Evolutionary conservation across 2,329 filamentous ascomycete genomes (phyloP), one percentile per base, ranked within the genome.

Genomic region (Diplodia mutila): DNA sequence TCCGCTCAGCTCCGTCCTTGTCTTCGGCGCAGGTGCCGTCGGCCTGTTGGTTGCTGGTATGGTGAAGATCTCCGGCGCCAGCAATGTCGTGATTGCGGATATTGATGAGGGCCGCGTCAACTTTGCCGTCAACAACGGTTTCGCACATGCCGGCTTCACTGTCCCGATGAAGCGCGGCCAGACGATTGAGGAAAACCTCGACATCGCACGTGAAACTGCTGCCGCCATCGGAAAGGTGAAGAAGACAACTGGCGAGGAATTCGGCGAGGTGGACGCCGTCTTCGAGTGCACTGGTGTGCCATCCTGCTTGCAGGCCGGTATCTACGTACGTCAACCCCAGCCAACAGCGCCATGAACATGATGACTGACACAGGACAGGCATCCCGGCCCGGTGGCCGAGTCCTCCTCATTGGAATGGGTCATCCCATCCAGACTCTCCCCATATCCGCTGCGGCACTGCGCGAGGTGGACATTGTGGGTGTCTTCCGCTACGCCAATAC

Each of bases 201-300:
- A 79, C 14, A 81, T 84, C 68, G 83, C 83, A 0, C 82, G 85
- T 82, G 82, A 84, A 69, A 81, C 79, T 14, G 83, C 83, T 29
- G 79, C 76, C 4, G 77, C 75, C 23, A 75, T 84, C 61, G 81
- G 76, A 1, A 77, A 79, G 71, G 72, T 80, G 0, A 72, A 74
- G 53, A 74, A 73, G 57, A 70, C 69, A n/a, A 76, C 72, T 29
- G 76, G 75, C 32, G 72, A 73, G 23, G 69, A 71, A 12, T 72
- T 82, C 18, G 82, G 81, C 1, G 89, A 90, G 55, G 85, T 92
- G 2, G 89, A 92, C 73, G 79, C 90, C 5, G 87, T 90, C 0
- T 93, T 93, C 70, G 91, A 93, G 78, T 93, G 90, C 75, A 93
- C 91, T 0, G 91, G 91, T 32, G 91, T 92, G 69, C 90, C 91